Conservation (phyloP, 2,329 filamentous ascomycete genomes). For the Trichophyton benhamiae region DNA sequence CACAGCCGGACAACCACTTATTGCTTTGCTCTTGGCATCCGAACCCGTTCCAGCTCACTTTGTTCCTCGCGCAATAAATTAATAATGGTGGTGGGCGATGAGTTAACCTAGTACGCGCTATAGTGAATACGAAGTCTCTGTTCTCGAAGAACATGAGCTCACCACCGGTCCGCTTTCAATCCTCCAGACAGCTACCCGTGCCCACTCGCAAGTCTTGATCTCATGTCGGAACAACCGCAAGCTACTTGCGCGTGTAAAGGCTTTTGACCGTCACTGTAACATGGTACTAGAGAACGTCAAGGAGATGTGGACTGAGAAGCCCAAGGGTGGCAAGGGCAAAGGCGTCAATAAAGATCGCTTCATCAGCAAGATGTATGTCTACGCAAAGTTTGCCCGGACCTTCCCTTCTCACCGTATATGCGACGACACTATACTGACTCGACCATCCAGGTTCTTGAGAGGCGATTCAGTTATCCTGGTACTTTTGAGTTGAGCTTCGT, state of each 20-base stretch:
- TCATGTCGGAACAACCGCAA: slow-evolving; percentile 98
- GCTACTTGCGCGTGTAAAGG: slow-evolving; percentile 91
- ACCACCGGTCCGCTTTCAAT: slow-evolving; percentile 76
- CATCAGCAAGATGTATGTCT: slow-evolving; percentile 83
- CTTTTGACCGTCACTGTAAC: slow-evolving; percentile 97
- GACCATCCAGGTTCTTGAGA: slow-evolving; percentile 56
- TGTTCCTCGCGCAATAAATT: not conserved
- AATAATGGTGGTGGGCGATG: not conserved
- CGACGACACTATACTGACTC: not conserved
- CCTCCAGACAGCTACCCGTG: slow-evolving; percentile 89
- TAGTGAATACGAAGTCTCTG: slow-evolving; percentile 82
- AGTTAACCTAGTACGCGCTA: slow-evolving; percentile 15
- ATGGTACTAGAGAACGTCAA: slow-evolving; percentile 97
- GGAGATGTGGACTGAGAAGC: slow-evolving; percentile 99
- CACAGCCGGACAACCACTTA: not conserved
- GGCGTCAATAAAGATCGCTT: slow-evolving; percentile 98
- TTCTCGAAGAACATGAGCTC: slow-evolving; percentile 69
- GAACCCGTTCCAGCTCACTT: slow-evolving; percentile 12
- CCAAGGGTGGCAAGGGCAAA: slow-evolving; percentile 74
- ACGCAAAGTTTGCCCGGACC: not conserved
- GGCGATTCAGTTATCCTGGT: slow-evolving; percentile 84
- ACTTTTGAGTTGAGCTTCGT: slow-evolving; percentile 53
- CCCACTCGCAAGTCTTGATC: slow-evolving; percentile 90
- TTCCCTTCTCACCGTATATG: not conserved
- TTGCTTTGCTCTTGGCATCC: slow-evolving; percentile 8